Evolutionary conservation across 352 stramenopile genomes (phyloP), one percentile per base, ranked within the genome.

Genomic region (Globisporangium perplexum): DNA sequence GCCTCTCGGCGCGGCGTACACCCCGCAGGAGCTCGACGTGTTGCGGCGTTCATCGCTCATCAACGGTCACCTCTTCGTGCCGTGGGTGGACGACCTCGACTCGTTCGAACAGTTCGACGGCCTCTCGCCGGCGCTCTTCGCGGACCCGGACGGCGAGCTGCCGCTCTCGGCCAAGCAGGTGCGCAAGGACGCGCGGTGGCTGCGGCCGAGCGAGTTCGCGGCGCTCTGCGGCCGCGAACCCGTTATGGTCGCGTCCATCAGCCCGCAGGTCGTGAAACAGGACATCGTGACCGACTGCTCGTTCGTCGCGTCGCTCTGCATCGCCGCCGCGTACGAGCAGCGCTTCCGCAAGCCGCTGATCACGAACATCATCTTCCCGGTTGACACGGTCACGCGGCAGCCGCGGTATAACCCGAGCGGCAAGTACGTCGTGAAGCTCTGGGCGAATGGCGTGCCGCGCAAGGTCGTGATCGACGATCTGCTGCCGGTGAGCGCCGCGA

Each of bases 381-480:
- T 98, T 55, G 84, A 98, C 50, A 60, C 64, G 15, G 52, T 45
- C 14, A 83, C 83, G 11, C 68, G 77, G 17, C 68, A 83, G 43
- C 78, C 77, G 12, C 54, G 83, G 52, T 89, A 88, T 63, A 99
- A 98, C 68, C 90, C 91, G 3, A 69, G 68, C 4, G 97, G 97
- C 3, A 98, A 98, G 53, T 99, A 99, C 59, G 87, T 98, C 39
- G 92, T 99, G 1, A 98, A 98, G 58, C 70, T 99, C 4, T 98
- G 92, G 86, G 82, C 97, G 0, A 98, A 98, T 57, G 97, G 97
- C 24, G 84, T 98, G 20, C 86, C 77, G 2, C 68, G 89, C 12
- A 96, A 95, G 52, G 90, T 99, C 5, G 77, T 97, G 24, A 94
- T 99, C 50, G 97, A 99, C 60, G 96, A 99, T 53, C 66, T 82